These are phyloP conservation scores for Cytospora chrysosperma DNA, from an alignment of 2,329 filamentous ascomycete genomes.

Conservation along the genomic window DNA sequence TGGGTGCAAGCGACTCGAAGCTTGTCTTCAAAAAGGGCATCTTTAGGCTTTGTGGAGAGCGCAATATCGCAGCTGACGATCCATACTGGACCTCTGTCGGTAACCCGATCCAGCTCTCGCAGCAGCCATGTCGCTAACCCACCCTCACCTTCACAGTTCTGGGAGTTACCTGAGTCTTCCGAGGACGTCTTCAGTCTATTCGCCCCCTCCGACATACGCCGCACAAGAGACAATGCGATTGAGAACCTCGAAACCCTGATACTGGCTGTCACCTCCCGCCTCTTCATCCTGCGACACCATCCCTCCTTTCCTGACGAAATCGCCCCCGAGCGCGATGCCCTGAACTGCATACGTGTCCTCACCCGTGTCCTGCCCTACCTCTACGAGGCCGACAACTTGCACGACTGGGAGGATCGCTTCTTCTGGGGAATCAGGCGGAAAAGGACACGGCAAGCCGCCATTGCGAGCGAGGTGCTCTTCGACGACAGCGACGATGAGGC, in stretches of 20 bases:
- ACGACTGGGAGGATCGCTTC: constrained; percentile 86
- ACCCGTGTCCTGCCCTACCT: constrained; percentile 87
- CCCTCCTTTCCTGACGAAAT: constrained; percentile 89
- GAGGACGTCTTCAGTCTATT: constrained; percentile 98
- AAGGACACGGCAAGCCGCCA: constrained; percentile 63
- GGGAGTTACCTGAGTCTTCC: constrained; percentile 91
- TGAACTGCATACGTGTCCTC: constrained; percentile 92
- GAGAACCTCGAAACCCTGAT: constrained; percentile 89
- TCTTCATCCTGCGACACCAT: constrained; percentile 81
- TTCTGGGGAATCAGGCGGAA: constrained; percentile 81
- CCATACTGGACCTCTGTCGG: constrained; percentile 88
- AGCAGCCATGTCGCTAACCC: constrained; percentile 1
- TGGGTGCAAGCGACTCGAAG: constrained; percentile 99
- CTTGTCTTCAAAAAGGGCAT: constrained; percentile 98
- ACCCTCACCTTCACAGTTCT: constrained; percentile 63
- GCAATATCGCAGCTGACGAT: constrained; percentile 82
- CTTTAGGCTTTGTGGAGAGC: constrained; percentile 91
- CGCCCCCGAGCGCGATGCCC: constrained; percentile 80
- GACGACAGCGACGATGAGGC: constrained; percentile 66
- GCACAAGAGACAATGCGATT: constrained; percentile 79
- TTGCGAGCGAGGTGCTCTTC: constrained; percentile 77
- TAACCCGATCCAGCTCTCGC: constrained; percentile 25
- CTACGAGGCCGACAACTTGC: constrained; percentile 83
- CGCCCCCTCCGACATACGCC: constrained; percentile 81
- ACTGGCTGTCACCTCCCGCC: constrained; percentile 76